Base-by-base conservation (phyloP, 2,329 filamentous ascomycete genomes). In the Claviceps sp. region DNA sequence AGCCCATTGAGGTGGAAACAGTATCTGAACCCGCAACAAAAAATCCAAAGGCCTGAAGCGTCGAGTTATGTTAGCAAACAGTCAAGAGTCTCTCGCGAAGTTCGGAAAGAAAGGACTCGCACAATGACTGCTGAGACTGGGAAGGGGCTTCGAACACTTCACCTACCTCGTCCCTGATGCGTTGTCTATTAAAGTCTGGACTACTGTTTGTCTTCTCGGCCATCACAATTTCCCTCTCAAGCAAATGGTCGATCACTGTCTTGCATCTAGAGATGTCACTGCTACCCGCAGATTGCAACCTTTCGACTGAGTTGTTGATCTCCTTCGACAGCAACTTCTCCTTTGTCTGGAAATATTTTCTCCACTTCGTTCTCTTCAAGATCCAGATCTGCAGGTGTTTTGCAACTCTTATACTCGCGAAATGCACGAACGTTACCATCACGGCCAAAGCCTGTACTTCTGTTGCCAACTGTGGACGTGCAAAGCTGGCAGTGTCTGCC, bases 141-240 rank as follows among this genome's bases (percentile, higher is more conserved):
- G 16, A 24, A 24, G 16, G n/a, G 18, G 47, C 2, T 14, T 22
- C 30, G n/a, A 26, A 26, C 30, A 16, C n/a, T 11, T 11, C 5
- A 44, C 41, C 24, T 46, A 58, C 62, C 58, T 70, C 67, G 50
- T 67, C 64, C 26, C 58, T 57, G 16, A 69, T 64, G 1, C 53
- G 56, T 8, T 55, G 51, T 1, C 59, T 63, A 41, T 62, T 52
- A 26, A 67, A 67, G 9, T 62, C 46, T 0, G 65, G 65, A 16
- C 54, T 41, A 3, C 65, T 57, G 0, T 58, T 61, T 11, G 58
- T 60, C 26, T 66, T 69, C 37, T 60, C 53, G 0, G 67, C 65
- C 0, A 60, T 55, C 1, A 50, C 37, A 22, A 11, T 46, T 20
- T 50, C 49, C 26, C 49, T 34, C 24, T 20, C 22, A 5, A 41